Base-by-base conservation (phyloP, 1,284 basidiomycete species). In the Coniophora puteana region DNA sequence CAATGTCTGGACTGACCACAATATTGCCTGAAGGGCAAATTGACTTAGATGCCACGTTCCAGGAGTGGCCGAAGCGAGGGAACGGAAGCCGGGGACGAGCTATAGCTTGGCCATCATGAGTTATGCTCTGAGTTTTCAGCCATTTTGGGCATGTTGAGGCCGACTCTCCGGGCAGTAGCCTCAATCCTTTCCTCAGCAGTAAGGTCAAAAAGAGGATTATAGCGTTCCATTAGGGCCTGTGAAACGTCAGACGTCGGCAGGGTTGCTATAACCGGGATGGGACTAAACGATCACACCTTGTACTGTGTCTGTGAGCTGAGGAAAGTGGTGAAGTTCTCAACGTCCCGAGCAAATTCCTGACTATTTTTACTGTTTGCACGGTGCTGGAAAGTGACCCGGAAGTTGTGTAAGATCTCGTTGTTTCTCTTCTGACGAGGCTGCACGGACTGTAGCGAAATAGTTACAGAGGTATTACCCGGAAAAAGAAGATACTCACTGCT, bases 141-240 rank as follows among this genome's bases (percentile, higher is more conserved):
- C 7, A 31, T 50, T 31, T 59, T 48, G 5, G 83, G 83, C 78
- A 88, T 81, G 51, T 88, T 70, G 36, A 96, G 67, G 4, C 93
- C 93, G 29, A 96, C 93, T 42, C 92, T 71, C 37, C 83, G 74
- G 4, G 92, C 92, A 1, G 93, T 93, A 2, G 89, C 89, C 47
- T 83, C 71, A 43, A 94, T 74, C 45, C 85, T 72, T 56, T 94
- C 90, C 53, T 91, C 79, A 17, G 75, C 68, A 0, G 89, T 83
- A 53, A 93, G 74, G 53, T 88, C 87, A 36, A 83, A 65, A 10
- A 88, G 67, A 0, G 93, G 92, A 59, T 93, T 94, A 67, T 96
- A 96, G 43, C 89, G 72, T 46, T 88, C 83, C 43, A 93, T 62
- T 29, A 93, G 66, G 16, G 69, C 69, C 89, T 92, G 48, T 26